Base-by-base conservation (phyloP, 306 rosid species). In the Datisca glomerata region DNA sequence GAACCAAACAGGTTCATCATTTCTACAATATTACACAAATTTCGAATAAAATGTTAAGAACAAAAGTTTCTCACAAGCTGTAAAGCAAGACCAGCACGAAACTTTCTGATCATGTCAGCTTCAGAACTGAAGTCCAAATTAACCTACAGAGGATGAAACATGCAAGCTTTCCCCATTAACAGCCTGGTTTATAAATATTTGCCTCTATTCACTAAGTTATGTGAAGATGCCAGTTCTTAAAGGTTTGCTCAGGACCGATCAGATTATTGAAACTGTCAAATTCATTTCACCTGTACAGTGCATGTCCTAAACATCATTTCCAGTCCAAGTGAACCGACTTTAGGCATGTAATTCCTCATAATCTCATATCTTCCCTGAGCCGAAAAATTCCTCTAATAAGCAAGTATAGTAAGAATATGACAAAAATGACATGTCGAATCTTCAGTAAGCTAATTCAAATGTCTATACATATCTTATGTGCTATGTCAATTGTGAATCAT, bases 281-380 rank as follows among this genome's bases (percentile, higher is more conserved):
- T n/a, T 3, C 24, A 21, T 18, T 70, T 66, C 68, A 84, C 98
- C 93, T 91, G 98, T 25, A 91, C 98, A 38, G 98, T 91, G 69
- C 96, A 91, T 24, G 98, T 91, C 74, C 98, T 78, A 71, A 84
- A 80, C 98, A 84, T 91, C 96, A 84, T 84, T 66, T 91, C 96
- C 53, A 84, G 94, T 57, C 96, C 98, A 21, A 91, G 93, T 7
- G 98, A 58, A 40, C 98, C 98, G 64, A 91, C 98, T 75, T 71
- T 74, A 49, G 98, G 98, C 98, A 84, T 84, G 85, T 91, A 91
- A 45, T 78, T 84, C 64, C 59, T 84, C 92, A 91, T 91, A 41
- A 91, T 91, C 43, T 84, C 81, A 21, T 84, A 91, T 62, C 98
- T 76, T 67, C 96, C 98, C 98, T 84, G 86, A 65, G 67, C 49